Evolutionary conservation across 148 eudicot genomes (phyloP), one percentile per base, ranked within the genome.

Genomic region (Persicaria tinctoria): DNA sequence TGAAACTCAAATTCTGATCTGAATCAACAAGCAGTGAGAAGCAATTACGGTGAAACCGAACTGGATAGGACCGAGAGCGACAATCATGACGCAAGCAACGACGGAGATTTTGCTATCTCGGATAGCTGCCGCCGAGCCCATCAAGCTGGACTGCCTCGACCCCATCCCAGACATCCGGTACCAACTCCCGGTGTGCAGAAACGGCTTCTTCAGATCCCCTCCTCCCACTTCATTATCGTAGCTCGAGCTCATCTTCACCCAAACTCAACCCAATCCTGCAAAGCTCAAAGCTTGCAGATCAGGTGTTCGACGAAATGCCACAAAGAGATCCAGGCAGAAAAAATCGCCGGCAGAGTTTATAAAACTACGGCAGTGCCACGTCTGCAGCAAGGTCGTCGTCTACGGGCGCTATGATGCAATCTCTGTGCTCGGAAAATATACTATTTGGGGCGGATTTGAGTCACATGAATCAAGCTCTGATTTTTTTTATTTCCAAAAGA

Each of bases 161-260:
- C 97, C 91, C 98, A 95, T 92, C 14, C 92, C 74, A 70, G 92
- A 95, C 98, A 95, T 92, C 17, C 92, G 74, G 73, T 95, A 95
- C 98, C 98, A 95, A 81, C 98, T 95, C 17, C 98, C 98, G 0
- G 98, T 92, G 57, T 95, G 97, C 54, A 95, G 57, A 76, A 95
- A 95, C 20, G 98, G 98, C 76, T 95, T 95, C 78, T 84, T 78
- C 3, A 95, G 84, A 79, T 94, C 98, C 68, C 84, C 82, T 11
- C 89, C 91, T 23, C 81, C 83, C 20, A 68, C 79, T 78, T 88
- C 95, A 46, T 73, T 82, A 51, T 91, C 98, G 4, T 88, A 86
- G 71, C 88, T 83, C 78, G 88, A 89, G 83, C 91, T 91, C 98
- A 93, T 81, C 66, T 75, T 72, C 74, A 5, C 73, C 51, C 54